Evolutionary conservation across 148 eudicot species (phyloP).

Genomic region (Heliamphora exappendiculata): DNA sequence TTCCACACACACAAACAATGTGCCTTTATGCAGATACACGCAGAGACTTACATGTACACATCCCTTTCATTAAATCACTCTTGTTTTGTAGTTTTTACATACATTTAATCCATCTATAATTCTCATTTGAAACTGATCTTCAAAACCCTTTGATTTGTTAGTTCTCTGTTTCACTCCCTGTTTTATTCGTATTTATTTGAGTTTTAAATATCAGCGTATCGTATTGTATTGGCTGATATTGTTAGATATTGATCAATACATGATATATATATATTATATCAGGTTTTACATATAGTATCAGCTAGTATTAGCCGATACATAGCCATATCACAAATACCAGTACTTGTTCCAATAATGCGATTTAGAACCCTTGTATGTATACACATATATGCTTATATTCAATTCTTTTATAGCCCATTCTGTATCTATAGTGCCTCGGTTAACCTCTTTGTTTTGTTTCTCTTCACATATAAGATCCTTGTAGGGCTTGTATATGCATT

Average conservation of each 20-base stretch:
- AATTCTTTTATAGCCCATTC: neutral
- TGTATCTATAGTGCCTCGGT: neutral
- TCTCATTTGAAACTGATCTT: neutral
- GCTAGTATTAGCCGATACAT: too few relatives aligned
- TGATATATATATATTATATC: too few relatives aligned
- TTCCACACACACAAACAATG: neutral
- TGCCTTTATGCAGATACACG: too few relatives aligned
- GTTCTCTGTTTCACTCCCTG: neutral
- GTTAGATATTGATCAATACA: too few relatives aligned
- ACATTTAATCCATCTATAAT: constrained; percentile 14
- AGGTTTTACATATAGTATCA: too few relatives aligned
- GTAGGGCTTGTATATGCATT: neutral
- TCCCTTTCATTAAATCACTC: constrained; percentile 15
- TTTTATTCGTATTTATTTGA: neutral
- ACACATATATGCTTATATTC: neutral
- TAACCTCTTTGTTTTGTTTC: neutral
- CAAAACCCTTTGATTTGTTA: neutral
- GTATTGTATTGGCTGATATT: too few relatives aligned
- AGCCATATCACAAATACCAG: too few relatives aligned
- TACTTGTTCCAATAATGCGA: too few relatives aligned
- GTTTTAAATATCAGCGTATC: too few relatives aligned
- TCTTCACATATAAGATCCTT: neutral
- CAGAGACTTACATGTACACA: constrained; percentile 16
- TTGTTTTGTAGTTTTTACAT: constrained; percentile 2
- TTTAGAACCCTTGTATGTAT: too few relatives aligned